Conservation (phyloP, 768 basidiomycete genomes). For the Goffeauzyma gilvescens region DNA sequence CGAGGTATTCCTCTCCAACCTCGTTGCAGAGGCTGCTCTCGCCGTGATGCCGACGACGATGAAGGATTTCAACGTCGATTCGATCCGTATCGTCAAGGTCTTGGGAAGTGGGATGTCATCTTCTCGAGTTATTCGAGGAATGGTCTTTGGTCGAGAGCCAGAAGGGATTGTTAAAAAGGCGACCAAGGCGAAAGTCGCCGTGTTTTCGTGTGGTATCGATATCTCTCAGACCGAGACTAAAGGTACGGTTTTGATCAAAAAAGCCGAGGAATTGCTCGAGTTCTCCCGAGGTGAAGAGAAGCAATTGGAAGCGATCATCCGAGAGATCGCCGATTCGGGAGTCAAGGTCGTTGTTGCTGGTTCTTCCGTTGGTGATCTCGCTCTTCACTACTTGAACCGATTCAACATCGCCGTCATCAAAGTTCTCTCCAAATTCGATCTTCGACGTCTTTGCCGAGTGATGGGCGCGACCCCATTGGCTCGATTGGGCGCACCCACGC, state of each 20-base stretch:
- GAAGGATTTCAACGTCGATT: constrained; percentile 93
- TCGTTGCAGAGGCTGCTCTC: constrained; percentile 84
- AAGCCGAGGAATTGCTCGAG: constrained; percentile 88
- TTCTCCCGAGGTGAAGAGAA: constrained; percentile 92
- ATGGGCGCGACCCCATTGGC: constrained; percentile 92
- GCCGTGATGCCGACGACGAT: constrained; percentile 61
- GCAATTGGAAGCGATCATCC: constrained; percentile 79
- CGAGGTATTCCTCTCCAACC: constrained; percentile 57
- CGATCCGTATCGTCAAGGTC: constrained; percentile 94
- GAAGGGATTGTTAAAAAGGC: constrained; percentile 77
- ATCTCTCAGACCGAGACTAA: constrained; percentile 96
- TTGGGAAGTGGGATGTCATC: constrained; percentile 75
- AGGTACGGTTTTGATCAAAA: constrained; percentile 89
- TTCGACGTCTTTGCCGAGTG: constrained; percentile 81
- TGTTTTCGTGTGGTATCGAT: constrained; percentile 83
- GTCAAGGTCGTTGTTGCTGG: constrained; percentile 88
- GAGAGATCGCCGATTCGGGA: constrained; percentile 90
- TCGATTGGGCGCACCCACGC: constrained; percentile 81
- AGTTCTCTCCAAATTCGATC: constrained; percentile 92
- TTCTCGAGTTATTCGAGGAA: constrained; percentile 80
- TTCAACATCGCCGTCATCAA: constrained; percentile 87
- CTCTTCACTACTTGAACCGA: constrained; percentile 88
- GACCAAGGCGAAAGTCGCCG: constrained; percentile 72
- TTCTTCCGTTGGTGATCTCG: constrained; percentile 80
- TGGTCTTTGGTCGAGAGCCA: constrained; percentile 94